phyloP scores from a whole-genome alignment of 768 basidiomycete species.

The Auricularia auricula-judae region DNA sequence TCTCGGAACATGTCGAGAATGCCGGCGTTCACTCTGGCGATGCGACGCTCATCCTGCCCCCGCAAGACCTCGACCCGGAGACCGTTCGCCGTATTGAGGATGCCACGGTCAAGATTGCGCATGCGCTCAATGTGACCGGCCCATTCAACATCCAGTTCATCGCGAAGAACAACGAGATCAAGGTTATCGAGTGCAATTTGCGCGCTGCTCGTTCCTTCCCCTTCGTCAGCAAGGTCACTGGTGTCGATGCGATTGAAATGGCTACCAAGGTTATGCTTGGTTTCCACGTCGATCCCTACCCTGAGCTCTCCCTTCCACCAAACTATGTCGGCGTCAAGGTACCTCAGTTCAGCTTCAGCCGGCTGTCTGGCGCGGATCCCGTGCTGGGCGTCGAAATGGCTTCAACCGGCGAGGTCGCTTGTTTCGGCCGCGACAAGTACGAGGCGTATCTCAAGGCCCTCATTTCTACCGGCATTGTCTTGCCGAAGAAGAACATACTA shows the following conservation, averaged over 20 bases:
- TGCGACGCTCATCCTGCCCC: constrained; percentile 94
- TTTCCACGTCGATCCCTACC: constrained; percentile 81
- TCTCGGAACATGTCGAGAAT: constrained; percentile 98
- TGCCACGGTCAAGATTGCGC: constrained; percentile 94
- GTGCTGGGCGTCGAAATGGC: constrained; percentile 99
- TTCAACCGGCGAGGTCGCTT: constrained; percentile 97
- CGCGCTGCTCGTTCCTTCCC: constrained; percentile 97
- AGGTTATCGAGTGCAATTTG: constrained; percentile 98
- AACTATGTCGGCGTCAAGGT: constrained; percentile 99
- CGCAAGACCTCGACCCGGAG: constrained; percentile 94
- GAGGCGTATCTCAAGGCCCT: constrained; percentile 97
- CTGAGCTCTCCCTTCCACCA: constrained; percentile 71
- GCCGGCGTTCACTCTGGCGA: constrained; percentile 99
- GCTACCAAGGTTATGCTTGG: constrained; percentile 98
- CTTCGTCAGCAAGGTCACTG: constrained; percentile 97
- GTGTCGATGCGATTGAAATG: constrained; percentile 96
- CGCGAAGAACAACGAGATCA: constrained; percentile 99
- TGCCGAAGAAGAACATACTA: constrained; percentile 94
- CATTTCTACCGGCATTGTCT: constrained; percentile 89
- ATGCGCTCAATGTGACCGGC: constrained; percentile 94
- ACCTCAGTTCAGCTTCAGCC: constrained; percentile 98
- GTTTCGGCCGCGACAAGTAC: constrained; percentile 95
- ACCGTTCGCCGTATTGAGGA: constrained; percentile 95
- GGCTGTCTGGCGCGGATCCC: constrained; percentile 93
- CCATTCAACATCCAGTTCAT: constrained; percentile 99